These are phyloP conservation scores for Oenanthe javanica DNA, from an alignment of 140 eudicot genomes.

Conservation along the genomic window DNA sequence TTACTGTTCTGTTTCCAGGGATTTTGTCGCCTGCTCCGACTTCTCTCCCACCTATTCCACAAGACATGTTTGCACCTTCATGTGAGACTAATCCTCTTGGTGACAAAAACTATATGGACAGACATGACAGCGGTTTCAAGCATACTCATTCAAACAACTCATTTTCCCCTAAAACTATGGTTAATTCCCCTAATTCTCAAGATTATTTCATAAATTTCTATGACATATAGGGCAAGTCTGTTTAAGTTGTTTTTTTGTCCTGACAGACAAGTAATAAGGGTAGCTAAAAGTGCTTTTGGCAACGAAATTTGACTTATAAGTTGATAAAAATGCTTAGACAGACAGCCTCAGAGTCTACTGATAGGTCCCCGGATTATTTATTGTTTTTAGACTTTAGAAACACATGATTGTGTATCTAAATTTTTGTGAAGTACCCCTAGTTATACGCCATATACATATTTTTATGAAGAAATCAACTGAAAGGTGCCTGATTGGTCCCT, in stretches of 20 bases:
- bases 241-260: not conserved
- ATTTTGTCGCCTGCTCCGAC: not conserved
- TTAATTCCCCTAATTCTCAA: not conserved
- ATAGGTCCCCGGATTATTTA: not conserved
- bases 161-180: not conserved
- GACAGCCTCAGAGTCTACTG: too few species aligned
- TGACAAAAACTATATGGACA: not conserved
- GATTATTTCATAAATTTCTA: conserved; percentile 1
- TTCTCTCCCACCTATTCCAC: not conserved
- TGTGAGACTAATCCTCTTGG: not conserved
- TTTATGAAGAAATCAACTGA: not conserved
- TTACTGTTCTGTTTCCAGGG: not conserved
- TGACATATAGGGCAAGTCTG: not conserved
- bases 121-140: not conserved
- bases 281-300: not conserved
- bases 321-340: not conserved
- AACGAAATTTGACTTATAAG: not conserved
- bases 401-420: not conserved
- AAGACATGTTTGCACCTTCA: not conserved
- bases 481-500: too few species aligned
- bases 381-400: not conserved
- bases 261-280: not conserved
- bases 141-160: not conserved
- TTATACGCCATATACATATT: not conserved
- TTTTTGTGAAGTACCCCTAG: not conserved